phyloP scores from a whole-genome alignment of 2,329 filamentous ascomycete species.

The Sclerotinia borealis region DNA sequence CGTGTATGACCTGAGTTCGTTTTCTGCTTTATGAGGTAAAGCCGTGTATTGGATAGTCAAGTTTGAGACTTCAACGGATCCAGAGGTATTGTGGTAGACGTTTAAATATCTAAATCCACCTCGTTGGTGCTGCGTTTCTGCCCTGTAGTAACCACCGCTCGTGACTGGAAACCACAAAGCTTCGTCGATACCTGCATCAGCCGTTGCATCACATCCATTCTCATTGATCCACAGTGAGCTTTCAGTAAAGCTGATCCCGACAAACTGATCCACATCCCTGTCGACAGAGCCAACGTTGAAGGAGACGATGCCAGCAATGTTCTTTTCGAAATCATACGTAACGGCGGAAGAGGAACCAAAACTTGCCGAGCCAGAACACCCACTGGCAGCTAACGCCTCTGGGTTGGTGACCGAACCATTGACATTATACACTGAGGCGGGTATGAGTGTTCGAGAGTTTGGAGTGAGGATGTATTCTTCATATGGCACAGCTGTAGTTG shows the following conservation, averaged over 20 bases:
- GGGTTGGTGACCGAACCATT: constrained; percentile 31
- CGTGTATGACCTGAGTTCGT: constrained; percentile 38
- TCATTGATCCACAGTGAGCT: constrained; percentile 43
- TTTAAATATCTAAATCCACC: constrained; percentile 50
- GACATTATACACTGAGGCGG: constrained; percentile 26
- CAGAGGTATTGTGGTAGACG: constrained; percentile 33
- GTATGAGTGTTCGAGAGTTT: constrained; percentile 25
- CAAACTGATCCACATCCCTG: constrained; percentile 24
- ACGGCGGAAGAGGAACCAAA: constrained; percentile 33
- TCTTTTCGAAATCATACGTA: constrained; percentile 36
- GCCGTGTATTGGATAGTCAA: constrained; percentile 34
- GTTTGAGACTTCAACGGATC: constrained; percentile 28
- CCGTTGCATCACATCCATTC: constrained; percentile 40
- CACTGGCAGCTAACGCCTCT: constrained; percentile 12
- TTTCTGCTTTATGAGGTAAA: constrained; percentile 31
- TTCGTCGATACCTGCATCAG: constrained; percentile 41
- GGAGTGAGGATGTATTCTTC: constrained; percentile 34
- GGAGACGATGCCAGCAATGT: constrained; percentile 36
- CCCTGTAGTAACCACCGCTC: constrained; percentile 36
- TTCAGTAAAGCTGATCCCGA: constrained; percentile 38
- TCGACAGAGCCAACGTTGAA: constrained; percentile 30
- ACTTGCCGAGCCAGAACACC: constrained; percentile 11
- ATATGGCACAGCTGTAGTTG: constrained; percentile 25
- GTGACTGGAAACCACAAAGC: constrained; percentile 41
- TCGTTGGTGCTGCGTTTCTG: constrained; percentile 37